A percentile compares a stretch with the other conserved stretches of the same genome.
These are phyloP conservation scores for Neurospora crassa DNA, from an alignment of 2,329 filamentous ascomycete species.

Conservation along the genomic window DNA sequence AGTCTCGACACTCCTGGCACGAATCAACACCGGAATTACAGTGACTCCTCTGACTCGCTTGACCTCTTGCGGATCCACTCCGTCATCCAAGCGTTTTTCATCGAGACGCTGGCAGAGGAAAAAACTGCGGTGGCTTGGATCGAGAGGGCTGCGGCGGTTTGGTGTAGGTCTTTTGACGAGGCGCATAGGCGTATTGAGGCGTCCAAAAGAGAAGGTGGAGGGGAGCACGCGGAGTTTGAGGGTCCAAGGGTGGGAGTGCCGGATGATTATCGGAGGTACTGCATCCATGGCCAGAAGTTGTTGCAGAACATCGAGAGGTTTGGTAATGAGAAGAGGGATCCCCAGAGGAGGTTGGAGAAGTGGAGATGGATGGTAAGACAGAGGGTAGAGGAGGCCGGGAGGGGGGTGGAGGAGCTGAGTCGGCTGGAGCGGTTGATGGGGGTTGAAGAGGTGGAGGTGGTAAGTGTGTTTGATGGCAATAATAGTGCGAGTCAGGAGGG, in stretches of 20 bases:
- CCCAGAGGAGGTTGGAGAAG: slow-evolving; percentile 18
- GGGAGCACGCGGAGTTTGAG: background rate
- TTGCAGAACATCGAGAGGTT: slow-evolving; percentile 31
- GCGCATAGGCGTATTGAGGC: slow-evolving; percentile 32
- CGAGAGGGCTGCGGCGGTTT: slow-evolving; percentile 36
- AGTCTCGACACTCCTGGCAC: background rate
- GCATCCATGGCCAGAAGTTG: slow-evolving; percentile 40
- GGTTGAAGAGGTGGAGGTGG: slow-evolving; percentile 1
- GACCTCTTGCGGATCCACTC: slow-evolving; percentile 42
- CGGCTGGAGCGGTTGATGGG: slow-evolving; percentile 1
- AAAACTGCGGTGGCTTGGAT: slow-evolving; percentile 38
- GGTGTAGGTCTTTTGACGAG: slow-evolving; percentile 38
- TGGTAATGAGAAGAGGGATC: slow-evolving; percentile 26
- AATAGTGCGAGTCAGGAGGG: background rate
- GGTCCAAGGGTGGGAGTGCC: slow-evolving; percentile 32
- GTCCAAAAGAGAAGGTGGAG: background rate
- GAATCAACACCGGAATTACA: slow-evolving; percentile 14
- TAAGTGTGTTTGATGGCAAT: background rate
- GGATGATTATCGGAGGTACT: slow-evolving; percentile 43
- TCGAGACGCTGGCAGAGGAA: slow-evolving; percentile 34
- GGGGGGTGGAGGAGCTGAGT: background rate
- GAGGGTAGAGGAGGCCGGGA: slow-evolving; percentile 21
- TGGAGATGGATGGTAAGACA: slow-evolving; percentile 25
- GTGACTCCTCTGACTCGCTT: slow-evolving; percentile 33
- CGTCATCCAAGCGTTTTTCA: slow-evolving; percentile 44